Percentiles rank a stretch among this genome's conserved stretches.
Conservation (phyloP, 129 eudicot species). For the Chrysanthemum seticuspe region DNA sequence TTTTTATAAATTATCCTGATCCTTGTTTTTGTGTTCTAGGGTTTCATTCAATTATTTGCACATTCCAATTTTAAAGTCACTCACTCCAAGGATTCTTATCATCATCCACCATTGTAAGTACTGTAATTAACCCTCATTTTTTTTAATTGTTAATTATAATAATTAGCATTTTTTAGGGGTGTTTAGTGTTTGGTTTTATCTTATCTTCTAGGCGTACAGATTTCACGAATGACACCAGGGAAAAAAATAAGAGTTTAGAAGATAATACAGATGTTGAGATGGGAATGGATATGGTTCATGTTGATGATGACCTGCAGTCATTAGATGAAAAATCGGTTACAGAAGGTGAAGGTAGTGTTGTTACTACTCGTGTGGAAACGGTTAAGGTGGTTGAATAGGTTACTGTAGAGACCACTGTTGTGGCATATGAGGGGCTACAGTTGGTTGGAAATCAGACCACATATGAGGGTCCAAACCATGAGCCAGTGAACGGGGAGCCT, state of each 20-base stretch:
- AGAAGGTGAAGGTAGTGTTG: slow-evolving; percentile 33
- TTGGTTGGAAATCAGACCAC: slow-evolving; percentile 21
- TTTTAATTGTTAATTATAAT: not conserved
- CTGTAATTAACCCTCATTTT: too few species aligned
- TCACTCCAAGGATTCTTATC: too few species aligned
- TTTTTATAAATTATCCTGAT: too few species aligned
- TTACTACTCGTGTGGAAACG: slow-evolving; percentile 26
- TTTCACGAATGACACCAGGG: slow-evolving; percentile 3
- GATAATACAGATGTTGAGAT: slow-evolving; percentile 16
- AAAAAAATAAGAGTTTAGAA: slow-evolving; percentile 4
- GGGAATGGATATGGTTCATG: slow-evolving; percentile 32
- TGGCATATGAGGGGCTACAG: slow-evolving; percentile 25
- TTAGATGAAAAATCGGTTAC: slow-evolving; percentile 23
- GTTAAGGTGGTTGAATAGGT: slow-evolving; percentile 24
- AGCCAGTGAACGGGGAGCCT: slow-evolving; percentile 38
- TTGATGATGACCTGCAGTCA: slow-evolving; percentile 29
- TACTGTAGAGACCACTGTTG: slow-evolving; percentile 37
- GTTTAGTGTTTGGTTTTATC: too few species aligned
- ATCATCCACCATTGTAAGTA: too few species aligned
- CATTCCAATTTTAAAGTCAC: too few species aligned
- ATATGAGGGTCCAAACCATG: slow-evolving; percentile 18
- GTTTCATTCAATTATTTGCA: too few species aligned
- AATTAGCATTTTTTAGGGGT: too few species aligned
- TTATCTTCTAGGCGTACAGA: not conserved
- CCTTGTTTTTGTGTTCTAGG: too few species aligned